Conservation (phyloP, 768 basidiomycete species). For the Ephemerocybe angulata region DNA sequence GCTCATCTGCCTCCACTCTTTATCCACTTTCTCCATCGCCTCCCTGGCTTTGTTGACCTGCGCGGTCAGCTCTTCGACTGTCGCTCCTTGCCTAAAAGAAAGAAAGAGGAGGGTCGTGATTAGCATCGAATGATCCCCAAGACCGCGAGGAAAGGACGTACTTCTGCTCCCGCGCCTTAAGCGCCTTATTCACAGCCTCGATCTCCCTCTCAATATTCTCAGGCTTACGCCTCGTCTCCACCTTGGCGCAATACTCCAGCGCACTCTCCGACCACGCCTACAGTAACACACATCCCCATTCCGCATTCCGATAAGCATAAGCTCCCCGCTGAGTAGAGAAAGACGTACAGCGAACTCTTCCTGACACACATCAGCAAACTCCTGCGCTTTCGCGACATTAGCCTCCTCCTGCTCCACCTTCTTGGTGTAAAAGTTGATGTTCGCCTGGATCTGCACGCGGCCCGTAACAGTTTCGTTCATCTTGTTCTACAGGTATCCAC, state of each 20-base stretch:
- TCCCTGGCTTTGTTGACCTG: slow-evolving; percentile 65
- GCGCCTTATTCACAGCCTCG: slow-evolving; percentile 57
- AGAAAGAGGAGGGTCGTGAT: too few relatives aligned
- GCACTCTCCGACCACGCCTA: slow-evolving; percentile 69
- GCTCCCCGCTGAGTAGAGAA: neutral
- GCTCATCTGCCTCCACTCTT: slow-evolving; percentile 60
- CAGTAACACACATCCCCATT: neutral
- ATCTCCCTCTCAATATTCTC: slow-evolving; percentile 58
- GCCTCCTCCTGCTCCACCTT: slow-evolving; percentile 52
- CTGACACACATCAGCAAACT: slow-evolving; percentile 47
- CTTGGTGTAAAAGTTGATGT: slow-evolving; percentile 42
- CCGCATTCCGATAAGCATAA: neutral
- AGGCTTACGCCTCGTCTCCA: slow-evolving; percentile 56
- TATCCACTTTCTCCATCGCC: slow-evolving; percentile 55
- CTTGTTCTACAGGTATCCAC: neutral
- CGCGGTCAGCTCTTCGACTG: slow-evolving; percentile 71
- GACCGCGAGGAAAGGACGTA: slow-evolving; percentile 29
- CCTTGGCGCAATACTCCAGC: slow-evolving; percentile 54
- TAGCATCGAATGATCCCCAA: too few relatives aligned
- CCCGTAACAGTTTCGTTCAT: slow-evolving; percentile 44
- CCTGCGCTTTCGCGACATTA: slow-evolving; percentile 43
- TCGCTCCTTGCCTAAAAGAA: slow-evolving; percentile 75
- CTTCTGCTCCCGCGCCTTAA: slow-evolving; percentile 65
- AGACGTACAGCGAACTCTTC: slow-evolving; percentile 57
- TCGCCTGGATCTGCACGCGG: slow-evolving; percentile 49